Evolutionary conservation across 768 basidiomycete genomes (phyloP).

Genomic region (Amanita fuliginea): DNA sequence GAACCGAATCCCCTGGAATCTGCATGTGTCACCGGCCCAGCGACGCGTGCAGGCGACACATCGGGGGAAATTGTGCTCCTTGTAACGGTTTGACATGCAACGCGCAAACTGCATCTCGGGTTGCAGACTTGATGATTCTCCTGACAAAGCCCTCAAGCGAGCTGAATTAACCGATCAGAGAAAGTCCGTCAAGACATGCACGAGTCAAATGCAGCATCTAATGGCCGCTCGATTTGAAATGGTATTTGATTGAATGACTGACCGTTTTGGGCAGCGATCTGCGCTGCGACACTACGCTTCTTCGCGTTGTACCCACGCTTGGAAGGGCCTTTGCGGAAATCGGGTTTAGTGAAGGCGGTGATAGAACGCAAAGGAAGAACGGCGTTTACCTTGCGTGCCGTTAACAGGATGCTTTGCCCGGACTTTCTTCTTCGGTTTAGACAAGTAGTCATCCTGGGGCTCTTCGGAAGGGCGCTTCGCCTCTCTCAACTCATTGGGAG

Average conservation of each 20-base stretch:
- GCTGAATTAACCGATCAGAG: conserved; percentile 9
- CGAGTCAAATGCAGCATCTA: background rate
- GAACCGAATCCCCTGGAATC: conserved; percentile 77
- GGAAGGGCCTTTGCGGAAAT: conserved; percentile 24
- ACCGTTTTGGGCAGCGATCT: conserved; percentile 59
- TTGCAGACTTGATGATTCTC: conserved; percentile 22
- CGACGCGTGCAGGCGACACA: conserved; percentile 80
- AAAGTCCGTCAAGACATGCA: conserved; percentile 1
- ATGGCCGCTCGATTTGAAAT: conserved; percentile 3
- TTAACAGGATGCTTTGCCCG: conserved; percentile 6
- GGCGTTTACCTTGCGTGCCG: conserved; percentile 6
- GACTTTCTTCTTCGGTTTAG: conserved; percentile 20
- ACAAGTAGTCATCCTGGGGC: conserved; percentile 26
- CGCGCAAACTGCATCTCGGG: conserved; percentile 70
- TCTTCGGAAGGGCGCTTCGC: conserved; percentile 10
- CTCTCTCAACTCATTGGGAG: conserved; percentile 2
- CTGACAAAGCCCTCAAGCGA: conserved; percentile 7
- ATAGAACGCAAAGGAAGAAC: background rate
- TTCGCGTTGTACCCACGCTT: conserved; percentile 63
- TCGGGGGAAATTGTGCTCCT: conserved; percentile 60
- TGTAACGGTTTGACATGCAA: conserved; percentile 79
- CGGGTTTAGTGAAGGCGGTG: background rate
- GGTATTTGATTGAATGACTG: conserved; percentile 11
- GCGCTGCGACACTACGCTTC: conserved; percentile 62
- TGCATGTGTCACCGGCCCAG: conserved; percentile 82